Conservation (phyloP, 108 stramenopile genomes). For the Seminavis robusta region DNA sequence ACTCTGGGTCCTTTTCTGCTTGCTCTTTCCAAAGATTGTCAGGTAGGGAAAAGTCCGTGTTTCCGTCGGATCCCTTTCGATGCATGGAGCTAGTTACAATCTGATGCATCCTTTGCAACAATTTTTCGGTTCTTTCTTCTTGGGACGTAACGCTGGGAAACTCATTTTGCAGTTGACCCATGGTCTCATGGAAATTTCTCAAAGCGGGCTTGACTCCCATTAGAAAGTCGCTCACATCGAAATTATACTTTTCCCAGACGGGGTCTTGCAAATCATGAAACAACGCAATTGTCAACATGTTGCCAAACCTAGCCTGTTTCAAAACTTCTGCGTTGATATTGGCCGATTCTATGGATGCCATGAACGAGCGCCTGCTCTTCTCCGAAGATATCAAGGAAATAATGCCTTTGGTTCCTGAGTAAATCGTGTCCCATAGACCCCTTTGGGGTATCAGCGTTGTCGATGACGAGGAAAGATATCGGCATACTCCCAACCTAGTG, state of each 20-base stretch:
- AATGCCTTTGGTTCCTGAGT: constrained; percentile 21
- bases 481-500: no score
- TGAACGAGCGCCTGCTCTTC: constrained; percentile 19
- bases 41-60: constrained; percentile 1
- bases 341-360: constrained; percentile 25
- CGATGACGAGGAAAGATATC: no score
- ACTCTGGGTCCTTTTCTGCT: constrained; percentile 36
- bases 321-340: constrained; percentile 58
- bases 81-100: neutral
- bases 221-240: constrained; percentile 53
- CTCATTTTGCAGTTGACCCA: constrained; percentile 22
- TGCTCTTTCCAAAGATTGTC: constrained; percentile 30
- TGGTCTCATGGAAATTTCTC: constrained; percentile 51
- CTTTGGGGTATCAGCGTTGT: no score
- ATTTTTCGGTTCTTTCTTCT: neutral
- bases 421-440: no score
- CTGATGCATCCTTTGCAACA: neutral
- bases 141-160: constrained; percentile 3
- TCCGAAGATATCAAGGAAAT: constrained; percentile 17
- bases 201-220: constrained; percentile 56
- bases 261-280: constrained; percentile 62
- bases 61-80: constrained; percentile 2
- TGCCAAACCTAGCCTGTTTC: constrained; percentile 51
- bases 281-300: constrained; percentile 51
- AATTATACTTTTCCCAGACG: constrained; percentile 37